Evolutionary conservation across 768 basidiomycete species (phyloP).

Genomic region (Candolleomyces eurysporus): DNA sequence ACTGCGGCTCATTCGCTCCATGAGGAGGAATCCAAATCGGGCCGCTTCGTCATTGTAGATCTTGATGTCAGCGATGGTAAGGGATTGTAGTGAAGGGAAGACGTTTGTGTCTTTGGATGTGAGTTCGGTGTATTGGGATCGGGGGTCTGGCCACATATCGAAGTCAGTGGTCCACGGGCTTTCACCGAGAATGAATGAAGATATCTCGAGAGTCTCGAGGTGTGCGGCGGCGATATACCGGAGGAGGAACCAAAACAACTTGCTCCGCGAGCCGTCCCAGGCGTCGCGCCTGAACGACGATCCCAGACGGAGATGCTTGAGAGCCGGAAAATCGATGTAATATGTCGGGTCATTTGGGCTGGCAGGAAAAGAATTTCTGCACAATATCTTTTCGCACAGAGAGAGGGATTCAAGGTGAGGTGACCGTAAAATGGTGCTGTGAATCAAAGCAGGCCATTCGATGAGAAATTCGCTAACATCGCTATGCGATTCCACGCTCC

Average conservation of each 20-base stretch:
- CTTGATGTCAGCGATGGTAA: background rate
- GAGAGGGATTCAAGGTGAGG: conserved; percentile 1
- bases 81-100: background rate
- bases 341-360: background rate
- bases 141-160: background rate
- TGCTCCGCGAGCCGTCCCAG: background rate
- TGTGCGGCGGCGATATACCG: background rate
- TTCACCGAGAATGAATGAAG: background rate
- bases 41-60: background rate
- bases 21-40: background rate
- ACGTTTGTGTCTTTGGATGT: background rate
- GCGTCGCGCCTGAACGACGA: background rate
- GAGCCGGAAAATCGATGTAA: background rate
- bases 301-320: background rate
- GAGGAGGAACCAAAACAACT: background rate
- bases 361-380: background rate
- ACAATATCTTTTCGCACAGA: background rate
- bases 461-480: background rate
- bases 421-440: background rate
- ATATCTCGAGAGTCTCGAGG: background rate
- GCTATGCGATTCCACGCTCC: background rate
- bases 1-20: background rate
- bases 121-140: background rate
- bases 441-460: background rate
- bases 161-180: background rate